Evolutionary conservation across 805 yeast genomes (phyloP).

Genomic region (Kazachstania viticola): DNA sequence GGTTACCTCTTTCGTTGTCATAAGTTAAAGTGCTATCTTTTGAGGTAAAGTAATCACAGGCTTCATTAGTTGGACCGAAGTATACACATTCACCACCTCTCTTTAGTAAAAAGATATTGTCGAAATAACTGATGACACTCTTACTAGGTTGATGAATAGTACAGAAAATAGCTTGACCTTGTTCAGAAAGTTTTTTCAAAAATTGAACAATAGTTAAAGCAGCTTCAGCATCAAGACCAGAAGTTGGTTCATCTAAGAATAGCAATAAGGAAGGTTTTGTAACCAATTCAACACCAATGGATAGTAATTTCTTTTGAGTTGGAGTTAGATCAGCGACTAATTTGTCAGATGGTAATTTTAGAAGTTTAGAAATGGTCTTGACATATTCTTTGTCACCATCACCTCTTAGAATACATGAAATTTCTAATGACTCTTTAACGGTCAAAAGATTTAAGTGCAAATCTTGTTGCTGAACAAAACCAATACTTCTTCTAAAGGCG

Average conservation of each 20-base stretch:
- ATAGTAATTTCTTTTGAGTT: constrained; percentile 42
- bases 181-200: constrained; percentile 36
- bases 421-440: constrained; percentile 41
- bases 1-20: constrained; percentile 38
- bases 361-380: constrained; percentile 28
- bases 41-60: constrained; percentile 39
- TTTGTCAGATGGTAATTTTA: constrained; percentile 31
- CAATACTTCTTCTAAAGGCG: constrained; percentile 43
- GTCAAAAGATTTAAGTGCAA: constrained; percentile 39
- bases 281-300: constrained; percentile 45
- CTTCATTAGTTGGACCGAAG: constrained; percentile 61
- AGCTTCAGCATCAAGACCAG: constrained; percentile 48
- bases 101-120: constrained; percentile 47
- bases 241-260: constrained; percentile 51
- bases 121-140: constrained; percentile 45
- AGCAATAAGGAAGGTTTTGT: constrained; percentile 42
- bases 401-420: constrained; percentile 41
- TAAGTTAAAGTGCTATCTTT: constrained; percentile 49
- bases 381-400: constrained; percentile 21
- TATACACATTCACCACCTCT: constrained; percentile 63
- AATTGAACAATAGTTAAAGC: constrained; percentile 50
- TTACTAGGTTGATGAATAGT: constrained; percentile 63
- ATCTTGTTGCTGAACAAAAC: constrained; percentile 52
- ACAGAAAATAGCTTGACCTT: constrained; percentile 46
- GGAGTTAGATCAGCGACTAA: constrained; percentile 44